phyloP scores from a whole-genome alignment of 2,329 filamentous ascomycete species.

The Akanthomyces uredinophilus region DNA sequence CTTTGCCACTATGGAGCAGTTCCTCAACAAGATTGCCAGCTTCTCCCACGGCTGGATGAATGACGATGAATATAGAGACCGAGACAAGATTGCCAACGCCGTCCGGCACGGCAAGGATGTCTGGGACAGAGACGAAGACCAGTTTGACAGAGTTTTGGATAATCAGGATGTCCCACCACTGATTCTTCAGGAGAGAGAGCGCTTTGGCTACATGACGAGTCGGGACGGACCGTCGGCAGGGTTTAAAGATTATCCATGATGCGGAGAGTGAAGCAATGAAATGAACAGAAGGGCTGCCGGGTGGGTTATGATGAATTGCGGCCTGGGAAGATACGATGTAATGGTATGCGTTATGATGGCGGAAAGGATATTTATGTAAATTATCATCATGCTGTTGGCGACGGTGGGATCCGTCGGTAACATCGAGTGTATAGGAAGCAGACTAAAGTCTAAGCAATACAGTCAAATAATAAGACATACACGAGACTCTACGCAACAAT shows the following conservation, averaged over 20 bases:
- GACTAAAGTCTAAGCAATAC: not conserved
- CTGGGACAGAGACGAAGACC: constrained; percentile 45
- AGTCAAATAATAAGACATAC: not conserved
- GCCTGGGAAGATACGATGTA: not conserved
- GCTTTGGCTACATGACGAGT: constrained; percentile 41
- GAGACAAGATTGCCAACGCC: constrained; percentile 42
- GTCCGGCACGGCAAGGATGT: constrained; percentile 50
- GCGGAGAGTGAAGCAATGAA: not conserved
- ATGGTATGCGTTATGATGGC: not conserved
- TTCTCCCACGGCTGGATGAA: constrained; percentile 54
- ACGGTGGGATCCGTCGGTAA: not conserved
- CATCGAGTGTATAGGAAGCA: not conserved
- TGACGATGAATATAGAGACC: constrained; percentile 41
- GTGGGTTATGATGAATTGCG: not conserved
- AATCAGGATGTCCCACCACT: constrained; percentile 50
- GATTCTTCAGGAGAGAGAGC: constrained; percentile 34
- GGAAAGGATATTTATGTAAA: not conserved
- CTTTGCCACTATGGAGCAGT: constrained; percentile 50
- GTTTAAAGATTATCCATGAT: constrained; percentile 38
- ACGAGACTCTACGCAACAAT: too few relatives aligned
- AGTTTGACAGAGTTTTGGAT: constrained; percentile 43
- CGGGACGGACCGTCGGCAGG: constrained; percentile 43
- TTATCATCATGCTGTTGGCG: not conserved
- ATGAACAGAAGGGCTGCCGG: not conserved
- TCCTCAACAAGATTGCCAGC: constrained; percentile 50